These are phyloP conservation scores for Mortierella sp. DNA, from an alignment of 371 early-diverging fungal species.

Conservation along the genomic window DNA sequence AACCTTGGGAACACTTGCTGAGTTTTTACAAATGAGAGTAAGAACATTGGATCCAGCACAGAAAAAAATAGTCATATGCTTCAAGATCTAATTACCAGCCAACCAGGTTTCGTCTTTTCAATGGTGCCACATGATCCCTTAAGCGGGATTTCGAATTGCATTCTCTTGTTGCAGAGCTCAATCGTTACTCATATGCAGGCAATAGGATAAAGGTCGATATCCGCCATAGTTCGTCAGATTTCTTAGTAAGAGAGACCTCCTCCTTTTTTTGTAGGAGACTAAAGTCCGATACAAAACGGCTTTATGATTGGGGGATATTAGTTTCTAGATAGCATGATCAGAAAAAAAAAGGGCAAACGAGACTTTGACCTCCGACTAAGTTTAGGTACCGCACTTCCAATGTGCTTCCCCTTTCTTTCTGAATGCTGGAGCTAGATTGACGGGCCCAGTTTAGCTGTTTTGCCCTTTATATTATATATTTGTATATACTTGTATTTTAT, in stretches of 20 bases:
- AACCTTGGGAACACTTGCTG: no score
- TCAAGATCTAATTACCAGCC: background rate
- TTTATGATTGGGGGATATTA: constrained; percentile 24
- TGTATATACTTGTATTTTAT: constrained; percentile 2
- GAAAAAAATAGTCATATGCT: background rate
- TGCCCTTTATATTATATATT: constrained; percentile 19
- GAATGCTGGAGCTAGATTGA: constrained; percentile 2
- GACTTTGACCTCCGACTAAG: constrained; percentile 8
- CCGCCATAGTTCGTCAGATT: background rate
- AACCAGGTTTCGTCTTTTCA: constrained; percentile 1
- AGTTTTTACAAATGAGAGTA: background rate
- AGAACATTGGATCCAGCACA: background rate
- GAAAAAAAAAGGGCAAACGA: background rate
- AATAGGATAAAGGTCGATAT: background rate
- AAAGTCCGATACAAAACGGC: constrained; percentile 13
- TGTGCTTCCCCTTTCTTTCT: no score
- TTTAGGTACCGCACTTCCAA: background rate
- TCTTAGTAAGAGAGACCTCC: background rate
- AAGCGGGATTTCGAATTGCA: constrained; percentile 2
- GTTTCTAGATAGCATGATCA: constrained; percentile 23
- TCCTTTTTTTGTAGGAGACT: background rate
- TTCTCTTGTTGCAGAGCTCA: background rate
- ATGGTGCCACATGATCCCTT: background rate
- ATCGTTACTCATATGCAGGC: background rate
- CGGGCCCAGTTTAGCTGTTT: constrained; percentile 30